These are phyloP conservation scores for Dothistroma pini DNA, from an alignment of 2,329 filamentous ascomycete species.

Conservation along the genomic window DNA sequence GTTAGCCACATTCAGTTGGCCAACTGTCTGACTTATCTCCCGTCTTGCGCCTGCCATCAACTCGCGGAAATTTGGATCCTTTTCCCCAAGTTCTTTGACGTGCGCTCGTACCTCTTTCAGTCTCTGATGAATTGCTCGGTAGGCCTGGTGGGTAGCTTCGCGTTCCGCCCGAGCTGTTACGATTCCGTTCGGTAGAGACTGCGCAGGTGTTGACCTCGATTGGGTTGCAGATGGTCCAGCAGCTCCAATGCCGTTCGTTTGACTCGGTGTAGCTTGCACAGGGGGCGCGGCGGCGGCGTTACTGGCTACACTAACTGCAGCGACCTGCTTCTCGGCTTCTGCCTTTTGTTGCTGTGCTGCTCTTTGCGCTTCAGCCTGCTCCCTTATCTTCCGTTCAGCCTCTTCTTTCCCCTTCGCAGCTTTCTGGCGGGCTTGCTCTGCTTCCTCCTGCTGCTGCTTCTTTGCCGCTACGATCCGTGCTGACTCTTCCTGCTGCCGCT, in stretches of 20 bases:
- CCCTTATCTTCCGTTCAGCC: constrained; percentile 4
- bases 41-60: constrained; percentile 47
- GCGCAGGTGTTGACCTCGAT: neutral
- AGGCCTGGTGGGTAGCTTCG: constrained; percentile 12
- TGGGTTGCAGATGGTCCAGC: neutral
- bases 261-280: neutral
- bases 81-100: constrained; percentile 50
- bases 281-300: neutral
- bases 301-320: constrained; percentile 6
- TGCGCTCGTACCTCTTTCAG: constrained; percentile 60
- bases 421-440: constrained; percentile 7
- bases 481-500: neutral
- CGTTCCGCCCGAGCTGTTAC: constrained; percentile 10
- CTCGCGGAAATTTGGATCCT: constrained; percentile 32
- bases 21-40: constrained; percentile 67
- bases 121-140: constrained; percentile 34
- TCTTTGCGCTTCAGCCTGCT: constrained; percentile 12
- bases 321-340: constrained; percentile 5
- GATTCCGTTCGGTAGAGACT: constrained; percentile 5
- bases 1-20: constrained; percentile 63
- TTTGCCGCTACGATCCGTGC: constrained; percentile 6
- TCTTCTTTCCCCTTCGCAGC: constrained; percentile 2
- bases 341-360: neutral
- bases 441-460: constrained; percentile 4
- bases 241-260: neutral